Conservation (phyloP, 2,329 filamentous ascomycete genomes). For the Apiospora rasikravindrae region DNA sequence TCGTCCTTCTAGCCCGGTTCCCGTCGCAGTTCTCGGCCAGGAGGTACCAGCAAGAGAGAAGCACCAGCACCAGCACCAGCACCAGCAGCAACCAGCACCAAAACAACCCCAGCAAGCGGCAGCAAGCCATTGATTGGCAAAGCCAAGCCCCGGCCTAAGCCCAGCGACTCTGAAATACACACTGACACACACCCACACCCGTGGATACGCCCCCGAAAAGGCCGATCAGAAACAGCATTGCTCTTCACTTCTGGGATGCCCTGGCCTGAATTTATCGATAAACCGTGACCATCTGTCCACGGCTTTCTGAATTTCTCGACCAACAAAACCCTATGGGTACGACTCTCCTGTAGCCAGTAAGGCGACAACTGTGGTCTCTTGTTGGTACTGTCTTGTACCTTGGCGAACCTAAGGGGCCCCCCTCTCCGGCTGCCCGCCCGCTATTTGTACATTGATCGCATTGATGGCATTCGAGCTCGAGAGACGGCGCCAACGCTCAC, state of each 20-base stretch:
- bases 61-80: background rate
- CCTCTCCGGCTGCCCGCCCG: background rate
- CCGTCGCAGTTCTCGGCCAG: background rate
- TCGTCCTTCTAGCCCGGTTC: constrained; percentile 9
- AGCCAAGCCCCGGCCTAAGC: background rate
- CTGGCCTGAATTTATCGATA: constrained; percentile 16
- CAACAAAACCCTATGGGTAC: background rate
- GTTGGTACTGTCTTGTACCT: constrained; percentile 3
- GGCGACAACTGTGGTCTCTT: constrained; percentile 6
- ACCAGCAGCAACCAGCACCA: background rate
- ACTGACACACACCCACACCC: background rate
- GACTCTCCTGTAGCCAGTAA: background rate
- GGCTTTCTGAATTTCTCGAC: background rate
- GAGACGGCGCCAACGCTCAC: background rate
- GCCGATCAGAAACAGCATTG: constrained; percentile 19
- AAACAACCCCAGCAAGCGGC: background rate
- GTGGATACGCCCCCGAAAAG: background rate
- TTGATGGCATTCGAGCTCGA: constrained; percentile 9
- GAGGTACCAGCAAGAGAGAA: background rate
- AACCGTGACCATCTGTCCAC: background rate
- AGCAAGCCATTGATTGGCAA: background rate
- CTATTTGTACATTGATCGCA: background rate
- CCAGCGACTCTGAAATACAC: background rate
- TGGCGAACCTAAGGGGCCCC: background rate
- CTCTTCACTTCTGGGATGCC: constrained; percentile 6